phyloP scores from a whole-genome alignment of 177 flowering plant species.

The Telopea speciosissima region DNA sequence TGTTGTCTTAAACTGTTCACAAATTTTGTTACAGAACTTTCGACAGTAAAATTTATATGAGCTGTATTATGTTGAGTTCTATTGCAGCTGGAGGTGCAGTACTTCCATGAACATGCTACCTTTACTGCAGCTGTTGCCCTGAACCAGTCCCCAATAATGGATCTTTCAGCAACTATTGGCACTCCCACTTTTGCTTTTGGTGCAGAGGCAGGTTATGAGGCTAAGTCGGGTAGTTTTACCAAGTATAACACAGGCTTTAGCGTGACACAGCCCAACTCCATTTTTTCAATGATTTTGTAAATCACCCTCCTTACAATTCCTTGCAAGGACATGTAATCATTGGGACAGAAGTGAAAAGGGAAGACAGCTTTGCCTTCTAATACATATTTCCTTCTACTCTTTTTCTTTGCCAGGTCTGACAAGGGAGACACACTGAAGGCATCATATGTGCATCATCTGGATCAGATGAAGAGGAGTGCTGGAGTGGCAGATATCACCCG shows the following conservation, averaged over 20 bases:
- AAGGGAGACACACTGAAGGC: conserved; percentile 84
- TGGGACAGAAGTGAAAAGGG: background rate
- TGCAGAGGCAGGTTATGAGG: conserved; percentile 86
- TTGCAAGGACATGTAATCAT: background rate
- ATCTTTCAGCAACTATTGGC: conserved; percentile 73
- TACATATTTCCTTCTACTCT: background rate
- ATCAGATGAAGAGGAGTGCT: conserved; percentile 48
- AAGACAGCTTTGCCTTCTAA: background rate
- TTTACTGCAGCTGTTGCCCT: conserved; percentile 48
- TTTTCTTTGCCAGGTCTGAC: conserved; percentile 54
- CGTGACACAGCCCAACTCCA: conserved; percentile 62
- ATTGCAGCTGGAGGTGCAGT: conserved; percentile 76
- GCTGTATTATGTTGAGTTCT: conserved; percentile 1
- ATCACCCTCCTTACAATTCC: conserved; percentile 11
- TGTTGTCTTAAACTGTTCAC: background rate
- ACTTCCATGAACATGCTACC: conserved; percentile 83
- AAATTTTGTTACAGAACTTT: background rate
- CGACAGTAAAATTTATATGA: background rate
- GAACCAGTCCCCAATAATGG: conserved; percentile 60
- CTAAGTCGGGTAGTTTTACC: conserved; percentile 51
- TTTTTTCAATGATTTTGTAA: conserved; percentile 75
- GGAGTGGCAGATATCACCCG: conserved; percentile 69
- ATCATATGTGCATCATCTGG: conserved; percentile 63
- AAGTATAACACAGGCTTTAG: conserved; percentile 88
- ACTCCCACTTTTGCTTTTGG: conserved; percentile 76